These are phyloP conservation scores for Magnaporthales sp. DNA, from an alignment of 2,329 filamentous ascomycete species.

Conservation along the genomic window DNA sequence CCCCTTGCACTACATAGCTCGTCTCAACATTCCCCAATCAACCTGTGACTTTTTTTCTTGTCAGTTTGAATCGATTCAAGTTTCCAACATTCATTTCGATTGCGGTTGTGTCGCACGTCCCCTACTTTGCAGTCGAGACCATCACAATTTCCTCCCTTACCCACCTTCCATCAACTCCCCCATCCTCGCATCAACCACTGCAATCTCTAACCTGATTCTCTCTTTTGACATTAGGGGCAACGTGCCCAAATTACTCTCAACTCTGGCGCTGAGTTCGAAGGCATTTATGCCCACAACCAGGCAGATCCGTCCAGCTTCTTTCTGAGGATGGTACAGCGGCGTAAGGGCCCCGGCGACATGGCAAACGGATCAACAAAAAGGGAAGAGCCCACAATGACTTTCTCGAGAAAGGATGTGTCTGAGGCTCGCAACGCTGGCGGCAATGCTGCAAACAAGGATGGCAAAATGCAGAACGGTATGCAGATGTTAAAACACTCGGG, in stretches of 20 bases:
- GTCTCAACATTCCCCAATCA: background rate
- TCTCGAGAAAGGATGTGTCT: conserved; percentile 22
- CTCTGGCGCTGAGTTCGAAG: conserved; percentile 21
- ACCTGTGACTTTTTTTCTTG: background rate
- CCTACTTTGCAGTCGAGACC: background rate
- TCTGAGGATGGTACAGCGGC: conserved; percentile 24
- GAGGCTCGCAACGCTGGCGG: conserved; percentile 16
- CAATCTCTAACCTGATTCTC: conserved; percentile 6
- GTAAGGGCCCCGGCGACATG: conserved; percentile 19
- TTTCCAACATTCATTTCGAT: background rate
- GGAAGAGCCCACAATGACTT: conserved; percentile 22
- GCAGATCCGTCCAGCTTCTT: conserved; percentile 17
- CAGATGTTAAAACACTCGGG: background rate
- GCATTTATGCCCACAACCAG: conserved; percentile 18
- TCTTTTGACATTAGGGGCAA: conserved; percentile 17
- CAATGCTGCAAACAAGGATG: conserved; percentile 22
- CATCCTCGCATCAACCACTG: background rate
- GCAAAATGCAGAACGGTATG: conserved; percentile 31
- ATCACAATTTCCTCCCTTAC: background rate
- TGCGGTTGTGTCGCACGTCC: background rate
- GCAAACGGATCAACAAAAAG: conserved; percentile 20
- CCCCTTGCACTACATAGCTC: background rate
- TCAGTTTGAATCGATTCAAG: background rate
- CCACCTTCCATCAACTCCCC: background rate
- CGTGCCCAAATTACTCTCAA: conserved; percentile 19